Percentiles rank a stretch among this genome's conserved stretches.
phyloP scores from a whole-genome alignment of 352 stramenopile species.

The Phytophthora boehmeriae region DNA sequence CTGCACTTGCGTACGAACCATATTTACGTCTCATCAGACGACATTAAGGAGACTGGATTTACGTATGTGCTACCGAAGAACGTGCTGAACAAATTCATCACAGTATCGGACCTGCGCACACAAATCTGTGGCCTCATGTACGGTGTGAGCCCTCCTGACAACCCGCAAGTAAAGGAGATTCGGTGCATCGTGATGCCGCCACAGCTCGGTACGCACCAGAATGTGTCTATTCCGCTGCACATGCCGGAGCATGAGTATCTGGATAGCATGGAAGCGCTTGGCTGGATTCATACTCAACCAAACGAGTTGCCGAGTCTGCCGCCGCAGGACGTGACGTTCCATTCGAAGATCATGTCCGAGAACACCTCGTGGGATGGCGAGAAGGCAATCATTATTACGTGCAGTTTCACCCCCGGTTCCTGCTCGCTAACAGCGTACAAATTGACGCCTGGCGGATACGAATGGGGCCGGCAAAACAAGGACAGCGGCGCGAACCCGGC shows the following conservation, averaged over 20 bases:
- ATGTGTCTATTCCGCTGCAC: constrained; percentile 96
- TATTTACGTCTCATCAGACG: constrained; percentile 99
- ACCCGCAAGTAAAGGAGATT: constrained; percentile 99
- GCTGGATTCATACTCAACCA: constrained; percentile 99
- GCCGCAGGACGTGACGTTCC: constrained; percentile 95
- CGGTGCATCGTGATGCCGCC: constrained; percentile 99
- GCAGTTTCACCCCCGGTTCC: constrained; percentile 99
- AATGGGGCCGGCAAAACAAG: constrained; percentile 98
- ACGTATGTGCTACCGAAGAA: constrained; percentile 99
- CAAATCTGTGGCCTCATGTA: constrained; percentile 99
- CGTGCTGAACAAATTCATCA: constrained; percentile 99
- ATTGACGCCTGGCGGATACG: constrained; percentile 95
- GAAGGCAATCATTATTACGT: constrained; percentile 98
- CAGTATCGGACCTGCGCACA: constrained; percentile 96
- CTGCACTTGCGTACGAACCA: constrained; percentile 99
- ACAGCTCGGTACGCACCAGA: constrained; percentile 98
- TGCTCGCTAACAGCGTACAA: constrained; percentile 99
- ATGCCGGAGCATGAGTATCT: constrained; percentile 97
- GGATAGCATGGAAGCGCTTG: constrained; percentile 97
- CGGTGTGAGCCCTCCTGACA: constrained; percentile 97
- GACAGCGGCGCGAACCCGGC: constrained; percentile 95
- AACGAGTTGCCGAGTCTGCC: constrained; percentile 98
- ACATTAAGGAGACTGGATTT: constrained; percentile 97
- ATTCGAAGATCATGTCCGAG: constrained; percentile 97
- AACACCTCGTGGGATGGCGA: constrained; percentile 97